Base-by-base conservation (phyloP, 75 land plant genomes). In the Pseudotsuga menziesii region DNA sequence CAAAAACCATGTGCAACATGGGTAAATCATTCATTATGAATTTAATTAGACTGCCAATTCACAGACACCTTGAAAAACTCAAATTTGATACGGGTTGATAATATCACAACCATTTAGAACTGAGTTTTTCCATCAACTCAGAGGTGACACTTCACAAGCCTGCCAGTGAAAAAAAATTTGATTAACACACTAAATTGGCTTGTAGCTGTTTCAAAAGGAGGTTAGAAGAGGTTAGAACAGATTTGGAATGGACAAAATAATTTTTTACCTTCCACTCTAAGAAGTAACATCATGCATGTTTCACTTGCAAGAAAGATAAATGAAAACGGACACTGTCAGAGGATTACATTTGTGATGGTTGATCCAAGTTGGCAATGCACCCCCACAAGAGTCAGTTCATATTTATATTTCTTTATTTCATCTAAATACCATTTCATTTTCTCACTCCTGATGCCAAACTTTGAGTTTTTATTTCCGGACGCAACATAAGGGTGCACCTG, bases 401-500 rank as follows among this genome's bases (percentile, higher is more conserved):
- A 82, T 13, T 89, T 85, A 74, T 93, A 87, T 52, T 81, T 75
- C 83, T 87, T 96, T 41, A 96, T 82, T 67, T 85, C 85, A 85
- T 96, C 97, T 52, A 96, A 78, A 83, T 91, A 96, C 96, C 94
- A 93, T 59, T 87, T 89, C 69, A 96, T 69, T 82, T 91, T 96
- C 83, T 96, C 98, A 80, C 88, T 93, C 58, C 98, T 85, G 55
- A 96, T 96, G 17, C 98, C 98, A 80, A 96, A 96, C 74, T 96
- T 96, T 41, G 98, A 95, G 79, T 87, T 95, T 85, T 95, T 95
- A 83, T 93, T 95, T 36, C 96, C 98, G 69, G 94, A 91, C 19
- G 96, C 96, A 74, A 96, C 94, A 86, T 96, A 96, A 64, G 97
- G 91, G 83, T 96, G 94, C 15, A 96, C 98, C 98, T 94, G 61